Base-by-base conservation (phyloP, 2,329 filamentous ascomycete species). In the Botryotinia globosa region DNA sequence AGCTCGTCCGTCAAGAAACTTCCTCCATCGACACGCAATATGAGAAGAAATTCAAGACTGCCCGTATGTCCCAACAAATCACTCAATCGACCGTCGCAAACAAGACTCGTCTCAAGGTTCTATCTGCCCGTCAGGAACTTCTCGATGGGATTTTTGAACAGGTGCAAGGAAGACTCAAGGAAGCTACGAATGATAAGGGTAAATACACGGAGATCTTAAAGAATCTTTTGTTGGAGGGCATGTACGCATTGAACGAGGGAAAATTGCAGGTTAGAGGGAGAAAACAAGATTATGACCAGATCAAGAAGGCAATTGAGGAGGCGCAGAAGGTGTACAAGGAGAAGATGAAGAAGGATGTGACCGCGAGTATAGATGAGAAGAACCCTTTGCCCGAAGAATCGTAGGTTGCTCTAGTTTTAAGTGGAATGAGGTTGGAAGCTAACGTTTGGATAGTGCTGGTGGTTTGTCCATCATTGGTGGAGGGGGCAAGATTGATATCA, bases 31-130 rank as follows among this genome's bases (percentile, higher is more conserved):
- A 99, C 85, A 87, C 87, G 77, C 86, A 92, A 79, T 99, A 98
- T 88, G 93, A 95, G 85, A 98, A 98, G 90, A 98, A 98, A 87
- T 97, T 97, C 90, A 99, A 98, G 88, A 93, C 97, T 85, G 95
- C 96, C 80, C 89, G 92, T 86, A 97, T 98, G 93, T 95, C 94
- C 76, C 96, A 98, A 88, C 96, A 99, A 86, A 98, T 98, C 85
- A 97, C 94, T 76, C 93, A 93, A 81, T 98, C 94, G 76, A 98
- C 94, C 75, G 91, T 98, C 75, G 89, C 94, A 85, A 99, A 99
- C 88, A 97, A 97, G 88, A 96, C 93, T 73, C 90, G 96, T 74
- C 90, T 99, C 83, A 91, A 92, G 82, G 91, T 99, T 72, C 90
- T 99, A 73, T 88, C 88, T 76, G 92, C 94, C 73, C 89, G 94